A percentile compares a stretch with the other conserved stretches of the same genome.
Evolutionary conservation across 495 filamentous ascomycete species (phyloP).

Genomic region (Penicilliopsis zonata): DNA sequence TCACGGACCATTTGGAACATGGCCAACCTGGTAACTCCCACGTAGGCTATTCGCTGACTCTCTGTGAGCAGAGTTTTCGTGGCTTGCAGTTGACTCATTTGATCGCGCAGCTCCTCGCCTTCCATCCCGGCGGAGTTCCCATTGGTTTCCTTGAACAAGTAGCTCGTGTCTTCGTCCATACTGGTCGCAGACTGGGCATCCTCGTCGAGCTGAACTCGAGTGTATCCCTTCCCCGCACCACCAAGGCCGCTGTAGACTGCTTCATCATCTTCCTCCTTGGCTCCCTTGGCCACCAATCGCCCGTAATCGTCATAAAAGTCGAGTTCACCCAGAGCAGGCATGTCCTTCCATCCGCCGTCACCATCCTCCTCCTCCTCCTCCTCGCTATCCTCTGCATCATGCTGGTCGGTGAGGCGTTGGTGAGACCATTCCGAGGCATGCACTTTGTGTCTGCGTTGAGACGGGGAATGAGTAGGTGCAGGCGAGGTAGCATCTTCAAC

Average conservation of each 20-base stretch:
- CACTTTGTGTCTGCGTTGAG: slow-evolving; percentile 10
- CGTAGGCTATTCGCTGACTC: slow-evolving; percentile 92
- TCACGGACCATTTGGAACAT: slow-evolving; percentile 67
- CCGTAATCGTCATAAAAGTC: slow-evolving; percentile 95
- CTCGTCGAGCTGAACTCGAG: slow-evolving; percentile 83
- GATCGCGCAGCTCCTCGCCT: slow-evolving; percentile 73
- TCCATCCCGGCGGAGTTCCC: slow-evolving; percentile 51
- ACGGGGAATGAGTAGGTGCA: slow-evolving; percentile 6
- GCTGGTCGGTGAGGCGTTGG: slow-evolving; percentile 57
- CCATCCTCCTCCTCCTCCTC: slow-evolving; percentile 38
- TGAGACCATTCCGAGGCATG: slow-evolving; percentile 81
- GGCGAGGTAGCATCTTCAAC: slow-evolving; percentile 1
- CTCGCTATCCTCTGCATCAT: slow-evolving; percentile 28
- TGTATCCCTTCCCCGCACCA: slow-evolving; percentile 90
- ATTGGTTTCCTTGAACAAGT: slow-evolving; percentile 68
- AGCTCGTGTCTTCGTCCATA: slow-evolving; percentile 94
- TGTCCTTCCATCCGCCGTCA: slow-evolving; percentile 71
- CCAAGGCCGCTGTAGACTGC: slow-evolving; percentile 64
- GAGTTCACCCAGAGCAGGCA: slow-evolving; percentile 85
- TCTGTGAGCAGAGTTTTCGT: slow-evolving; percentile 94
- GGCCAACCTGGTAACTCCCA: slow-evolving; percentile 71
- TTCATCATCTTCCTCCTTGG: slow-evolving; percentile 55
- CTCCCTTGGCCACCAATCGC: slow-evolving; percentile 69
- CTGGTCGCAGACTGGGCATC: slow-evolving; percentile 88
- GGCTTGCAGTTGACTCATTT: slow-evolving; percentile 81